Evolutionary conservation across 2,329 filamentous ascomycete species (phyloP), one percentile per base, ranked within the genome.

Genomic region (Ceratocystis lukuohia): DNA sequence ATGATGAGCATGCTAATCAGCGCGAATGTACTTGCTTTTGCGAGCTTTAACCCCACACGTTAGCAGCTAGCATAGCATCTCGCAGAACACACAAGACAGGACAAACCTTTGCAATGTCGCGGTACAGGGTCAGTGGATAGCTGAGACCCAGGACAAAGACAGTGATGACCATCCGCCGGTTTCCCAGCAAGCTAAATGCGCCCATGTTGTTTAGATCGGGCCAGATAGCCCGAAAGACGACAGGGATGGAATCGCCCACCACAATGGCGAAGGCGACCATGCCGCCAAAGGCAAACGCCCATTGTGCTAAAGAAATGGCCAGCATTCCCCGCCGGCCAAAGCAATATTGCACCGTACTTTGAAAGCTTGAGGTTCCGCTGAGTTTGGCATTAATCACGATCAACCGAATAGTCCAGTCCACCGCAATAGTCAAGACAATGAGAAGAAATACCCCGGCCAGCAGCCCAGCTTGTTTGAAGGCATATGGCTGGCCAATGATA

Each of bases 211-310:
- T 77, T 68, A 97, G 74, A 2, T 83, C 84, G 0, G 94, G 92
- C 78, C 93, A 96, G 4, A 96, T 76, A 3, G 92, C 90, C 61
- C 81, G 78, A 72, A 97, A 75, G 61, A 99, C 94, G 74, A 92
- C 90, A 2, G 94, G 94, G 73, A 99, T 96, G 0, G 90, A 92
- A 75, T 99, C 94, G 68, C 94, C 94, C 8, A 99, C 89, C 72
- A 99, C 96, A 72, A 99, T 91, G 70, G 92, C 94, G 75, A 97
- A 99, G 15, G 94, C 94, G 66, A 99, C 85, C 94, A 99, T 99
- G 70, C 94, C 94, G 66, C 94, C 94, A 79, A 97, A 99, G 2
- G 94, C 94, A 80, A 99, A 99, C 33, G 91, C 88, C 93, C 93
- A 99, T 78, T 99, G 94, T 62, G 94, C 94, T 69, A 97, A 70